Base-by-base conservation (phyloP, 352 stramenopile species). In the Pythium chondricola region DNA sequence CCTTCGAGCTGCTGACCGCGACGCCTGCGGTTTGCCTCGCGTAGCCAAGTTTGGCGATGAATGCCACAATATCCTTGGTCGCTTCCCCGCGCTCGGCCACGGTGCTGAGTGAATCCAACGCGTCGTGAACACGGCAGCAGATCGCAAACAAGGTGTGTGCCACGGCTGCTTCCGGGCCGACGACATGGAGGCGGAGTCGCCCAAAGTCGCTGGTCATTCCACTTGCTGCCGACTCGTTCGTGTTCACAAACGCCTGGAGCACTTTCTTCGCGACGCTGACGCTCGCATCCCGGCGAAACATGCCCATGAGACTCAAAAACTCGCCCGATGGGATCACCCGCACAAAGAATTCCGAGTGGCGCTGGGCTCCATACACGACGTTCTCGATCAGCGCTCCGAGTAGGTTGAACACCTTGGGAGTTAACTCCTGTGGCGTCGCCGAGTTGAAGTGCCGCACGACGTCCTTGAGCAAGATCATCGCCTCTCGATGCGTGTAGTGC, bases 101-200 rank as follows among this genome's bases (percentile, higher is more conserved):
- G 24, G 83, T 79, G 50, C 78, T 88, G 2, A 96, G 58, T 13
- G 72, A 84, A 56, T 95, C 82, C 2, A 97, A 58, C 0, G 78
- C 69, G 48, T 95, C 85, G 36, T 95, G 83, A 0, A 96, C 66
- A 11, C 78, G 73, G 48, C 85, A 86, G 49, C 70, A 88, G 11
- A 96, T 67, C 40, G 88, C 85, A 43, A 97, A 80, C 7, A 96
- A 51, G 9, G 83, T 95, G 44, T 96, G 83, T 3, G 89, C 82
- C 0, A 96, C 69, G 0, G 76, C 75, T 40, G 83, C 83, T 40
- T 91, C 74, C 0, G 77, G 75, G 0, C 83, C 80, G 1, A 87
- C 61, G 2, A 93, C 74, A 31, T 79, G 63, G 3, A 93, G 66
- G 0, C 78, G 69, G 22, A 90, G 60, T 16, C 48, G 70, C 6